Evolutionary conservation across 1,284 basidiomycete genomes (phyloP).

Genomic region (Cutaneotrichosporon mucoides): DNA sequence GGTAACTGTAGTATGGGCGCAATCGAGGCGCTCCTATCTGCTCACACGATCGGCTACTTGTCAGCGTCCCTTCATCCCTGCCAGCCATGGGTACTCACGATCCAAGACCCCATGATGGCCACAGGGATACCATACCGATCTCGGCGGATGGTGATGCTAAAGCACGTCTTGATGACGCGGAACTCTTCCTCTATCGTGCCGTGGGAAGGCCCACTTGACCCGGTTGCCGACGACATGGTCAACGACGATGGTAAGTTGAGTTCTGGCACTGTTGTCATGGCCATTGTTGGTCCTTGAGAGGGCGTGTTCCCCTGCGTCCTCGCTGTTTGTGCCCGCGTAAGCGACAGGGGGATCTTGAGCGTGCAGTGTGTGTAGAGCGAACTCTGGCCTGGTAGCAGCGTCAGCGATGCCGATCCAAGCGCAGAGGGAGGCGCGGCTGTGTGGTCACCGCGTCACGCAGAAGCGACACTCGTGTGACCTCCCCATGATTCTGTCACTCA

Average conservation of each 20-base stretch:
- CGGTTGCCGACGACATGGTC: conserved; percentile 3
- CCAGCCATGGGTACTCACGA: conserved; percentile 25
- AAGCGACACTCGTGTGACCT: background rate
- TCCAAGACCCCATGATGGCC: conserved; percentile 68
- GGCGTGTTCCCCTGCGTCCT: conserved; percentile 25
- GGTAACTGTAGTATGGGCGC: too few relatives aligned
- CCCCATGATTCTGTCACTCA: conserved; percentile 25
- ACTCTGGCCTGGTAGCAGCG: conserved; percentile 30
- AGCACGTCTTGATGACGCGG: conserved; percentile 82
- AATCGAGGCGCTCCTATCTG: background rate
- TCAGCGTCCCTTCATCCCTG: background rate
- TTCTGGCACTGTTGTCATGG: conserved; percentile 4
- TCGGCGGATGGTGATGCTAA: conserved; percentile 88
- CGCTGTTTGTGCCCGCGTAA: conserved; percentile 29
- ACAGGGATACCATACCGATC: conserved; percentile 80
- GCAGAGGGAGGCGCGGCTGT: background rate
- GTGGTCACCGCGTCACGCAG: background rate
- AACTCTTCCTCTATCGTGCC: conserved; percentile 56
- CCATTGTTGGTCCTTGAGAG: background rate
- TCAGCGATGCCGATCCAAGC: conserved; percentile 5
- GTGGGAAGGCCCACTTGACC: conserved; percentile 1
- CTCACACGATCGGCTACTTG: conserved; percentile 8
- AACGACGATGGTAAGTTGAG: conserved; percentile 2
- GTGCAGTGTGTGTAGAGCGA: conserved; percentile 92
- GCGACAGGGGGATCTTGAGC: conserved; percentile 62